phyloP scores from a whole-genome alignment of 73 alveolate species.

The Effrenium voratum region DNA sequence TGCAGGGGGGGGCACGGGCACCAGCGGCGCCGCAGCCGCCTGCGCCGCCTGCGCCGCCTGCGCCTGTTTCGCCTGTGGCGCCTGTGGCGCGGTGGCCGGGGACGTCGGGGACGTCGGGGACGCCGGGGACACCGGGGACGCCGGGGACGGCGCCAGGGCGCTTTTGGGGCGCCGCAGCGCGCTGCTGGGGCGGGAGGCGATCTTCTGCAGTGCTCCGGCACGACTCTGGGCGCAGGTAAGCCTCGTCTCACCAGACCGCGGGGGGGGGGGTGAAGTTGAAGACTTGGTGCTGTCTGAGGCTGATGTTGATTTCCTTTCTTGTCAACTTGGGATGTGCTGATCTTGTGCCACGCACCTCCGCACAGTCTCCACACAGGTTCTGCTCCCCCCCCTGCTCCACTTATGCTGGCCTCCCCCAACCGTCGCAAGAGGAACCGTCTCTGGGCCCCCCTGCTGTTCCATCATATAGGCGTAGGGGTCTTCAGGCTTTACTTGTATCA shows the following conservation, averaged over 20 bases:
- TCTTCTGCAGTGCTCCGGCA: not conserved
- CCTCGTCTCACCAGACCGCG: too few species aligned
- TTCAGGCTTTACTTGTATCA: conserved; percentile 61
- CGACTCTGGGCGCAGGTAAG: too few species aligned
- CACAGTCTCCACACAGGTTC: too few species aligned
- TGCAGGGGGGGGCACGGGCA: not conserved
- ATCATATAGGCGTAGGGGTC: conserved; percentile 88
- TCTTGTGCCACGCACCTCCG: too few species aligned
- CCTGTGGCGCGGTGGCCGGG: conserved; percentile 46
- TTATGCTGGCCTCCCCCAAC: not conserved
- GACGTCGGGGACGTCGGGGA: conserved; percentile 41
- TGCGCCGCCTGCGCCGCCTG: conserved; percentile 15
- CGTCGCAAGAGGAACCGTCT: not conserved
- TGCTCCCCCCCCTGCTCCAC: not conserved
- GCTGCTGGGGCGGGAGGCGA: conserved; percentile 79
- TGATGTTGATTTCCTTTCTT: too few species aligned
- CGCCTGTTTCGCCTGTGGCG: conserved; percentile 29
- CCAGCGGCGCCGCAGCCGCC: not conserved
- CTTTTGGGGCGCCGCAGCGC: conserved; percentile 57
- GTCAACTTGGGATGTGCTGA: too few species aligned
- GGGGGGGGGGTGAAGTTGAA: too few species aligned
- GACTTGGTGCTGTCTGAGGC: too few species aligned
- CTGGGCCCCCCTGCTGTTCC: conserved; percentile 90
- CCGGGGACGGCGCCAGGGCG: too few species aligned
- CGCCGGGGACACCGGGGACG: conserved; percentile 13